These are phyloP conservation scores for Marasmius oreades DNA, from an alignment of 1,284 basidiomycete genomes.

Conservation along the genomic window DNA sequence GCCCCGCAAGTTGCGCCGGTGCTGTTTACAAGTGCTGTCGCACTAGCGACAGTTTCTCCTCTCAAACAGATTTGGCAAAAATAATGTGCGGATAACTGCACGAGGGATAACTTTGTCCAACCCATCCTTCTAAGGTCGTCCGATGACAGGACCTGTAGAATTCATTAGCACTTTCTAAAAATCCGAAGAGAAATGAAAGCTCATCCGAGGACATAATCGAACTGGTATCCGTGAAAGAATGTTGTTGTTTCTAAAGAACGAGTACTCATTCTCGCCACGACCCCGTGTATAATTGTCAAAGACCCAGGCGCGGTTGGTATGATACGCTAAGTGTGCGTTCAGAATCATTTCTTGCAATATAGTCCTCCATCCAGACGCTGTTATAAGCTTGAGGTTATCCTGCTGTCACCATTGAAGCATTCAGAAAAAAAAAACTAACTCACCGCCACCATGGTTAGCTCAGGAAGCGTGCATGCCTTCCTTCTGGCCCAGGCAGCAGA, in stretches of 20 bases:
- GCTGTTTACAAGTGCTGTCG: too few relatives aligned
- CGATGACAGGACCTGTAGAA: too few relatives aligned
- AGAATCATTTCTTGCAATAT: conserved; percentile 52
- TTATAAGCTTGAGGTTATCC: neutral
- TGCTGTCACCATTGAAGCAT: too few relatives aligned
- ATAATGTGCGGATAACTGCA: too few relatives aligned
- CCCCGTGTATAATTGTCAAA: conserved; percentile 41
- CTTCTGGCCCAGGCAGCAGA: conserved; percentile 38
- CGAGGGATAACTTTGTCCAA: too few relatives aligned
- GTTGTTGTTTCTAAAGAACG: conserved; percentile 34
- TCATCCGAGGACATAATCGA: conserved; percentile 37
- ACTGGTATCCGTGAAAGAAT: conserved; percentile 40
- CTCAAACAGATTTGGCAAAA: conserved; percentile 39
- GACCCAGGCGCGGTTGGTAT: conserved; percentile 8
- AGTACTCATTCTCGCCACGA: conserved; percentile 26
- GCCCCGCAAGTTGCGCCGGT: conserved; percentile 1
- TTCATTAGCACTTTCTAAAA: too few relatives aligned
- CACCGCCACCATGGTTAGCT: conserved; percentile 48
- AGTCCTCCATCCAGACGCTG: conserved; percentile 57
- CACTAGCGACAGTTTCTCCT: too few relatives aligned
- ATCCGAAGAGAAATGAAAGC: conserved; percentile 12
- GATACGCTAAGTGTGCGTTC: conserved; percentile 45
- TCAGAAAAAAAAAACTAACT: conserved; percentile 10
- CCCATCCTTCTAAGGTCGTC: too few relatives aligned
- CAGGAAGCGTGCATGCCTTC: conserved; percentile 40